Evolutionary conservation across 1,139 yeast species (phyloP), one percentile per base, ranked within the genome.

Genomic region (Diutina siamensis): DNA sequence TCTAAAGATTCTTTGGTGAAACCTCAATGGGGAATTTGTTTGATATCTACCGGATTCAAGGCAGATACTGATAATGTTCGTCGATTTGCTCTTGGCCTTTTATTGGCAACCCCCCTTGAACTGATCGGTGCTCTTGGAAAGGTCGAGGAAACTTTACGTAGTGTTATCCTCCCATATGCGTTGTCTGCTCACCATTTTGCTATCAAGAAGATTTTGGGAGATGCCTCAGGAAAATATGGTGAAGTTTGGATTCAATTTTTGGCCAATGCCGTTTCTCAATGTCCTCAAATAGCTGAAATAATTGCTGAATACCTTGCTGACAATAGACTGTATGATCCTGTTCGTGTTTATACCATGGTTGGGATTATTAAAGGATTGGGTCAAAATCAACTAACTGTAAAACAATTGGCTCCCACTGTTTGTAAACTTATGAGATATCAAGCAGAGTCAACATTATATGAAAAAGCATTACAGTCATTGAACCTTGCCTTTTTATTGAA

Each of bases 41-140:
- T 88, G 19, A 65, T 88, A 3, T 74, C 88, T 1, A 81, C 89
- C 4, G 96, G 95, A 0, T 71, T 87, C 51, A 74, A 68, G 46
- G 88, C 94, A 0, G 73, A 88, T 0, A 79, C 83, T 78, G 95
- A 87, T 48, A 74, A 89, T 7, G 88, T 88, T 0, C 68, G 94
- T 48, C 79, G 76, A 52, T 80, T 78, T 54, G 67, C 86, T 1
- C 63, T 83, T 50, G 68, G 71, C 7, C 59, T 85, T 44, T 64
- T 86, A 42, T 67, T 84, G 42, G 65, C 74, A 2, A 65, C 85
- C 45, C 74, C 78, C 3, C 53, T 63, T 7, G 59, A 69, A 15
- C 70, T 74, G 50, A 62, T 83, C 46, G 62, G 74, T 42, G 71
- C 83, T 56, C 64, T 75, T 35, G 64, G 72, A 47, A 65, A 70